These are phyloP conservation scores for Cynara cardunculus DNA, from an alignment of 129 eudicot genomes.

Conservation along the genomic window DNA sequence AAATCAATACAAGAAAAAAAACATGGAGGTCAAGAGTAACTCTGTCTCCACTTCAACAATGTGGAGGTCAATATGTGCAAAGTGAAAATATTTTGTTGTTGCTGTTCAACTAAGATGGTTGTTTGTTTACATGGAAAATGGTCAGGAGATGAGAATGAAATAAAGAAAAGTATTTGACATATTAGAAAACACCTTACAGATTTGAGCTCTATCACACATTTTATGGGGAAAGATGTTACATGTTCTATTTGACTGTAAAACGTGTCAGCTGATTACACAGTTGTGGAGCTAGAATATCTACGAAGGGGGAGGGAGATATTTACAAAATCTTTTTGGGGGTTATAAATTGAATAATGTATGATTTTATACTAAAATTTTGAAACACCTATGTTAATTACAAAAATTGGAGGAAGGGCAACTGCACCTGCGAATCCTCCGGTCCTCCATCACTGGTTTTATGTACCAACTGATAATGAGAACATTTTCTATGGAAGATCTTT, in stretches of 20 bases:
- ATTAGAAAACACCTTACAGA: not conserved
- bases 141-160: not conserved
- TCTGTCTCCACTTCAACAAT: not conserved
- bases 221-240: not conserved
- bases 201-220: not conserved
- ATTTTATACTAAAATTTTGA: not conserved
- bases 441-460: no score
- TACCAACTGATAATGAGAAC: not conserved
- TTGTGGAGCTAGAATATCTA: not conserved
- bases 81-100: not conserved
- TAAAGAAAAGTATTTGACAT: not conserved
- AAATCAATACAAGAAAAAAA: not conserved
- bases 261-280: not conserved
- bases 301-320: not conserved
- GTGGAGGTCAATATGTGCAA: not conserved
- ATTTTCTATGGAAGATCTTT: no score
- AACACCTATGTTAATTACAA: no score
- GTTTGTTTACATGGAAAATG: not conserved
- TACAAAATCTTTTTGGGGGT: not conserved
- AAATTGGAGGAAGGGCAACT: no score
- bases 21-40: not conserved
- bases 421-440: no score
- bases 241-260: not conserved
- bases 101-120: not conserved
- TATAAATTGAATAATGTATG: not conserved